Conservation (phyloP, 176 grass and related monocot genomes). For the Stipa capillata region DNA sequence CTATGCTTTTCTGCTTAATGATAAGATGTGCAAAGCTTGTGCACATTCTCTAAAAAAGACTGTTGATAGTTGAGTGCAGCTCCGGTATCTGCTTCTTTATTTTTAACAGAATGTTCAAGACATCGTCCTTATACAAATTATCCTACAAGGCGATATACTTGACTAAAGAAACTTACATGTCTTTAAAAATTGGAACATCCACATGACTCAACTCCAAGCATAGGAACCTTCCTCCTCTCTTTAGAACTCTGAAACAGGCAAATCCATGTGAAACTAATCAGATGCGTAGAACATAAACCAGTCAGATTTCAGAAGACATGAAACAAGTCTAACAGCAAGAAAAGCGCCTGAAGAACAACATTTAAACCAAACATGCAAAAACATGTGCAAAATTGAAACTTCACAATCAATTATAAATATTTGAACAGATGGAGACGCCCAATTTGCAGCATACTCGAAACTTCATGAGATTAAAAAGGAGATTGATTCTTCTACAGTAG, state of each 20-base stretch:
- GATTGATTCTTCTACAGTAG: neutral
- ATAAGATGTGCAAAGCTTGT: no score
- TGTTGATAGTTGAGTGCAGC: neutral
- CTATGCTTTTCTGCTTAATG: no score
- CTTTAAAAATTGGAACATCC: constrained; percentile 66
- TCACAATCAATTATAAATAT: neutral
- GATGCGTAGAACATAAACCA: neutral
- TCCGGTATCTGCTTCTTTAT: neutral
- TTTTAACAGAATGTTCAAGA: neutral
- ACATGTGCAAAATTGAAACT: neutral
- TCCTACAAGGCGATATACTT: neutral
- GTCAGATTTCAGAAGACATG: neutral
- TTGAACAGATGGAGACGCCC: neutral
- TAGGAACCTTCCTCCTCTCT: constrained; percentile 77
- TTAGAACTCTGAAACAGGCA: constrained; percentile 63
- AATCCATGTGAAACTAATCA: constrained; percentile 14
- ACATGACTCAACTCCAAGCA: constrained; percentile 95
- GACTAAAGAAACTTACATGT: constrained; percentile 53
- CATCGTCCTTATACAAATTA: neutral
- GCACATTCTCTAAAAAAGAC: no score
- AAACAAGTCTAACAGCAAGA: neutral
- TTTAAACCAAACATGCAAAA: neutral
- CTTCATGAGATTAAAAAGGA: neutral
- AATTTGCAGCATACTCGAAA: neutral
- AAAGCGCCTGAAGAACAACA: neutral